Conservation (phyloP, 306 rosid genomes). For the Vigna nakashimae region DNA sequence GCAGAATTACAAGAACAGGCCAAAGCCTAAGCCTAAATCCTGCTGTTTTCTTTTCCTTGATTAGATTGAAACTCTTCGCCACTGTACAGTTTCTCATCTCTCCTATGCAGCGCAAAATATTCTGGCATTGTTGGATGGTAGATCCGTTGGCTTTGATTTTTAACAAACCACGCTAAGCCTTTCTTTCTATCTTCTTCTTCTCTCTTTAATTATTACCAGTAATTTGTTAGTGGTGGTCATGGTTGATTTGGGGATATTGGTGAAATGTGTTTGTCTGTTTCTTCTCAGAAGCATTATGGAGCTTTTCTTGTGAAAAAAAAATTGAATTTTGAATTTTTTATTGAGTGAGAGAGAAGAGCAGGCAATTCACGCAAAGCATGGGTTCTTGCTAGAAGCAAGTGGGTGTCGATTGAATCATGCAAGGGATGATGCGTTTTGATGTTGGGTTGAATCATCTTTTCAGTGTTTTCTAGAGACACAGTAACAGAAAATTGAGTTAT, state of each 20-base stretch:
- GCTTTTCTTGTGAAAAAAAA: not conserved
- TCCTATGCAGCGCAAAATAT: not conserved
- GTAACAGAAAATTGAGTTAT: not conserved
- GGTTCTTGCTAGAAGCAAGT: slow-evolving; percentile 21
- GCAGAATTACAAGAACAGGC: too few relatives aligned
- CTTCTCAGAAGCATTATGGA: not conserved
- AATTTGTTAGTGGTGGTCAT: not conserved
- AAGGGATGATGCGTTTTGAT: slow-evolving; percentile 17
- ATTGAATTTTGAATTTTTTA: not conserved
- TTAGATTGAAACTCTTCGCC: not conserved
- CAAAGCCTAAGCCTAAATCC: not conserved
- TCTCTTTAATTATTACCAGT: not conserved
- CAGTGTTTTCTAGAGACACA: too few relatives aligned
- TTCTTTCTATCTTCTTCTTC: not conserved
- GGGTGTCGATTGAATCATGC: not conserved
- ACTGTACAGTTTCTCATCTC: slow-evolving; percentile 1
- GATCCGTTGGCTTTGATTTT: too few relatives aligned
- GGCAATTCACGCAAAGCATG: slow-evolving; percentile 9
- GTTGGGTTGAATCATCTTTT: too few relatives aligned
- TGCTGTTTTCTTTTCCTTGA: not conserved
- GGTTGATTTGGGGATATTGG: not conserved
- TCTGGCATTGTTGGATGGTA: slow-evolving; percentile 5
- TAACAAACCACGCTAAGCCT: not conserved
- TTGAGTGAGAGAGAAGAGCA: slow-evolving; percentile 24
- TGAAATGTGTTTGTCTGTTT: not conserved